phyloP scores from a whole-genome alignment of 148 eudicot genomes.

The Camellia granthamiana region DNA sequence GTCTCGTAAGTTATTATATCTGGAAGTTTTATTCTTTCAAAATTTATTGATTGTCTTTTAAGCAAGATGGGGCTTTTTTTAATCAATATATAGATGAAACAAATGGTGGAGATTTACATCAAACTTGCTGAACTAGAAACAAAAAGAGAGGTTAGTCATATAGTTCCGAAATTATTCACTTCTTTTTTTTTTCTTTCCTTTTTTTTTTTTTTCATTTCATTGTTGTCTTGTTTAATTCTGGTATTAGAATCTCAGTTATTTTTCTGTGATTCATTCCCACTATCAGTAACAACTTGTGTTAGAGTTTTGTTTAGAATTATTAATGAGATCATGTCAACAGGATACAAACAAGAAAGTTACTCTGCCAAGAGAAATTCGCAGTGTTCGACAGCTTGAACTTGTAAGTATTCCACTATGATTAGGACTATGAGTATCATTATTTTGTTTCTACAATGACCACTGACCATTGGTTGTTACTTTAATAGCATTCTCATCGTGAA shows the following conservation, averaged over 20 bases:
- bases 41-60: conserved; percentile 2
- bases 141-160: conserved; percentile 66
- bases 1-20: conserved; percentile 3
- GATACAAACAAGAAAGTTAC: conserved; percentile 71
- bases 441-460: background rate
- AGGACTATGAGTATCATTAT: background rate
- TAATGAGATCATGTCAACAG: conserved; percentile 40
- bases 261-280: background rate
- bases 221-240: conserved; percentile 7
- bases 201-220: conserved; percentile 1
- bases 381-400: conserved; percentile 86
- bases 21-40: background rate
- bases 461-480: background rate
- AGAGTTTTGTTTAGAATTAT: conserved; percentile 2
- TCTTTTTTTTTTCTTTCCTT: background rate
- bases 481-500: background rate
- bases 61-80: background rate
- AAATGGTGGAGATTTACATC: conserved; percentile 95
- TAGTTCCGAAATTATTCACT: too few relatives aligned
- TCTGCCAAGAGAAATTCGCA: conserved; percentile 90
- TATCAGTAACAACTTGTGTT: background rate
- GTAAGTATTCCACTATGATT: conserved; percentile 42
- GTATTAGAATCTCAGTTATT: conserved; percentile 4
- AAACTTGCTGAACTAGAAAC: conserved; percentile 97
- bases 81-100: conserved; percentile 63